Base-by-base conservation (phyloP, 2,329 filamentous ascomycete genomes). In the Paecilomyces fulvus region DNA sequence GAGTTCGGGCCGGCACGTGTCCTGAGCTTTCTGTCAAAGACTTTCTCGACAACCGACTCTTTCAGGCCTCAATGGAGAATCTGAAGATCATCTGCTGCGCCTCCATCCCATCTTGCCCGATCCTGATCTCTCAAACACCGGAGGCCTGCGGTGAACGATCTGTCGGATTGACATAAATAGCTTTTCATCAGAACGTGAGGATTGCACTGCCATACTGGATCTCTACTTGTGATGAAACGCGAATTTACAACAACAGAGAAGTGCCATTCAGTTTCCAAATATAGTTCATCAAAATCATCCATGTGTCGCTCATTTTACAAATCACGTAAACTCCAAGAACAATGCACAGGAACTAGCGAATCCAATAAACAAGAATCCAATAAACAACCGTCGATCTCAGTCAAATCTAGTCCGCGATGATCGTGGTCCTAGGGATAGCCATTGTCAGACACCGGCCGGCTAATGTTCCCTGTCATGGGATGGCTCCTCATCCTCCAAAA, bases 401-500 rank as follows among this genome's bases (percentile, higher is more conserved):
- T 43, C 14, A 8, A 43, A 17, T 43, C n/a, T 43, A 43, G 37
- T 8, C n/a, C n/a, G 37, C 37, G 20, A 43, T n/a, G n/a, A 43
- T 17, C 37, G n/a, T 9, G 37, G 37, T n/a, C 33, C 9, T 20
- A 43, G 37, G 37, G 37, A 8, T 43, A 43, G 9, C 14, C 37
- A 17, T 10, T n/a, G 14, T 43, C 9, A 17, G 37, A 8, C n/a
- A 17, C n/a, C 37, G 3, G n/a, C 37, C 3, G 1, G n/a, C 20
- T 17, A 43, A 17, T 43, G 37, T 17, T 43, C 37, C 37, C 37
- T n/a, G 37, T 43, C n/a, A 43, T 43, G 37, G 14, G 37, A 8
- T n/a, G 37, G 17, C 17, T 63, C 60, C 20, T 65, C 64, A 21
- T 65, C 60, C 37, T 64, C 64, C 30, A 62, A 55, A 49, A 66